phyloP scores from a whole-genome alignment of 345 rosid genomes.

The Diplotaxis tenuifolia region DNA sequence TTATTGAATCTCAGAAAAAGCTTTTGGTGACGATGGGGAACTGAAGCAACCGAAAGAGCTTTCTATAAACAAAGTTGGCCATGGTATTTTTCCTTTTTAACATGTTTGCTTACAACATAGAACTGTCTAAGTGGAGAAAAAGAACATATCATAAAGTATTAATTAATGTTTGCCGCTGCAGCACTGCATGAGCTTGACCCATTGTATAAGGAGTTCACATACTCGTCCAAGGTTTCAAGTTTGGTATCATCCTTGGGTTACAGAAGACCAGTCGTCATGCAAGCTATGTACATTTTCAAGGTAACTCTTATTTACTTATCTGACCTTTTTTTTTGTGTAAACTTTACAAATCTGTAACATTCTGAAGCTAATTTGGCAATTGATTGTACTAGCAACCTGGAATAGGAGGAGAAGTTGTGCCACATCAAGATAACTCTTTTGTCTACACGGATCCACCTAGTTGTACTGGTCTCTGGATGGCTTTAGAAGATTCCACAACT shows the following conservation, averaged over 20 bases:
- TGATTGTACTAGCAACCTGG: slow-evolving; percentile 77
- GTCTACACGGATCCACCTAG: slow-evolving; percentile 81
- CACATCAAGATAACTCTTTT: slow-evolving; percentile 93
- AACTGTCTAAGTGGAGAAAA: background rate
- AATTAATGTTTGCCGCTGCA: slow-evolving; percentile 33
- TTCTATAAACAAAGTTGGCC: slow-evolving; percentile 95
- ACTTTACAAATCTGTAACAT: background rate
- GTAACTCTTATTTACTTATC: slow-evolving; percentile 34
- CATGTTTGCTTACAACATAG: slow-evolving; percentile 2
- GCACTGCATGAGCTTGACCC: slow-evolving; percentile 90
- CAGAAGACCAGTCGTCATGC: slow-evolving; percentile 71
- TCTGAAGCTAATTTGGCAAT: background rate
- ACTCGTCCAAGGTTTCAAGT: slow-evolving; percentile 57
- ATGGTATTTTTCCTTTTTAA: slow-evolving; percentile 50
- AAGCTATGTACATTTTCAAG: slow-evolving; percentile 97
- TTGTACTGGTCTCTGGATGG: slow-evolving; percentile 95
- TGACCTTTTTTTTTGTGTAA: background rate
- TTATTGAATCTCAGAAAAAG: slow-evolving; percentile 59
- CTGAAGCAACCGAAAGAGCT: slow-evolving; percentile 78
- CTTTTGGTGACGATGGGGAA: slow-evolving; percentile 76
- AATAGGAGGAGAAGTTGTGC: slow-evolving; percentile 94
- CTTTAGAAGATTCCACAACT: slow-evolving; percentile 86
- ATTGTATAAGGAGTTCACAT: slow-evolving; percentile 60
- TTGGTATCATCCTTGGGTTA: slow-evolving; percentile 69
- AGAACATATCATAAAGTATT: background rate